Percentiles rank a stretch among this genome's conserved stretches.
Conservation (phyloP, 2,329 filamentous ascomycete species). For the Cryphonectria japonica region DNA sequence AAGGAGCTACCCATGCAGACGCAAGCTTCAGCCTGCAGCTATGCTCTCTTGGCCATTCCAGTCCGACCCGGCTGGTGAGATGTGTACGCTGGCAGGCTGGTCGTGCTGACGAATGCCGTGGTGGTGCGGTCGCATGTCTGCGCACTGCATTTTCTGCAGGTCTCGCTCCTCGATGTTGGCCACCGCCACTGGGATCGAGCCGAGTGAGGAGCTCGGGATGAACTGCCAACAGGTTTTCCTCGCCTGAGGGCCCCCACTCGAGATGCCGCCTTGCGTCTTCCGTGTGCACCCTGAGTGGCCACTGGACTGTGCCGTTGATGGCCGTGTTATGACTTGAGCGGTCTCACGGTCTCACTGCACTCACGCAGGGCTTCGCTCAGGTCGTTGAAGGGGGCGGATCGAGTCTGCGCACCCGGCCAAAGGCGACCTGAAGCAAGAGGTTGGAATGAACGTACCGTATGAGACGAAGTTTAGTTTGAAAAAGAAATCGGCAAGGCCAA, state of each 20-base stretch:
- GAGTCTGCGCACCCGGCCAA: neutral
- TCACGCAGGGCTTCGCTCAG: neutral
- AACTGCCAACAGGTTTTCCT: neutral
- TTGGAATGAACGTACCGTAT: neutral
- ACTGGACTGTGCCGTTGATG: neutral
- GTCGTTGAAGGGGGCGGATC: neutral
- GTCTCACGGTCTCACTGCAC: neutral
- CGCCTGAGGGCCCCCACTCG: neutral
- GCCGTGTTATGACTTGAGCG: neutral
- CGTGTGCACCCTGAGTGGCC: neutral
- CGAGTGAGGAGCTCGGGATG: neutral
- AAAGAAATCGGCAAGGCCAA: constrained; percentile 4
- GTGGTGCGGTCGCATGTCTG: constrained; percentile 8
- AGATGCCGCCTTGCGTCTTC: neutral
- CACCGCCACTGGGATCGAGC: constrained; percentile 7
- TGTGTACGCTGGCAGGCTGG: neutral
- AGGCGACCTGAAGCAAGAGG: neutral
- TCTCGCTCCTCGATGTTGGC: constrained; percentile 5
- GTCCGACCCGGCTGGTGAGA: neutral
- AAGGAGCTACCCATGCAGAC: constrained; percentile 16
- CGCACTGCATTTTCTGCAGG: neutral
- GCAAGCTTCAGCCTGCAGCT: constrained; percentile 10
- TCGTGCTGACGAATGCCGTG: neutral
- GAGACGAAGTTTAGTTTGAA: neutral
- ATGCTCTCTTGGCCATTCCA: neutral